Conservation (phyloP, 192 early-diverging fungal species). For the Umbelopsis ramanniana region DNA sequence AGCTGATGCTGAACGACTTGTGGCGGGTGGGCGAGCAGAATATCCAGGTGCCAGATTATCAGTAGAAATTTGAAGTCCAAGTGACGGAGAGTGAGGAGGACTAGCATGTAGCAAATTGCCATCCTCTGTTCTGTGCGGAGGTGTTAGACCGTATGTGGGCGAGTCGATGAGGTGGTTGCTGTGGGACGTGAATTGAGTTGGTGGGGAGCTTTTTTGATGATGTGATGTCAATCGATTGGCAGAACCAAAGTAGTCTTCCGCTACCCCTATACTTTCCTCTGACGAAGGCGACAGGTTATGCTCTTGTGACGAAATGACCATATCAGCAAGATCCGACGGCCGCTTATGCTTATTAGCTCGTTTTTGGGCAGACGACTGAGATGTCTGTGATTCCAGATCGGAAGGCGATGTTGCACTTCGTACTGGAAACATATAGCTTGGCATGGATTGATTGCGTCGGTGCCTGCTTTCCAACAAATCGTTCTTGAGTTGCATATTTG, state of each 20-base stretch:
- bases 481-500: background rate
- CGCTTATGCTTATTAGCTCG: background rate
- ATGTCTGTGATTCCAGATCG: slow-evolving; percentile 16
- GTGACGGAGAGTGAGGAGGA: background rate
- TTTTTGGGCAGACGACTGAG: background rate
- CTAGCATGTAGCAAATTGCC: background rate
- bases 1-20: background rate
- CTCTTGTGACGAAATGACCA: background rate
- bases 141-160: background rate
- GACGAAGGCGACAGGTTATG: background rate
- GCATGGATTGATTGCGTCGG: background rate
- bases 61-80: background rate
- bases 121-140: background rate
- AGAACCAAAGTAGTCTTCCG: slow-evolving; percentile 37
- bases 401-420: background rate
- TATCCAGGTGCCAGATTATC: background rate
- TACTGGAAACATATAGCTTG: background rate
- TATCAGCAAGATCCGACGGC: slow-evolving; percentile 9
- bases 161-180: too few species aligned
- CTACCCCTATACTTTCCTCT: slow-evolving; percentile 24
- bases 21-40: background rate
- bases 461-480: background rate
- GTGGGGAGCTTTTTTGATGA: too few species aligned
- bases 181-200: too few species aligned
- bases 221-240: background rate